Percentiles rank a stretch among this genome's conserved stretches.
phyloP scores from a whole-genome alignment of 2,329 filamentous ascomycete genomes.

The Colletotrichum eleusines region DNA sequence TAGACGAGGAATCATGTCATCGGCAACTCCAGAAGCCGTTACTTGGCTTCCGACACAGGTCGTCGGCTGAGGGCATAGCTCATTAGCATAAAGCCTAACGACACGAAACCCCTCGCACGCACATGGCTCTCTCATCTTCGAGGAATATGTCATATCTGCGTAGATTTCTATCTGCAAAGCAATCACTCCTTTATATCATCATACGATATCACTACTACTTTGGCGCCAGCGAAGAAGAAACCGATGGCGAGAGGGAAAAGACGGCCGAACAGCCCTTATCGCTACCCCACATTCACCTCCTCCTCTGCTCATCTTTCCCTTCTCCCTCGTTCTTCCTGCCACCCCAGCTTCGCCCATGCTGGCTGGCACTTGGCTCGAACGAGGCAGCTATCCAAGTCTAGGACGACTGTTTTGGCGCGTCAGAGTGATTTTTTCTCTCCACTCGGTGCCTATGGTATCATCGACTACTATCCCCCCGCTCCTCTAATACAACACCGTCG shows the following conservation, averaged over 20 bases:
- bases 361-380: slow-evolving; percentile 20
- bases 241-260: neutral
- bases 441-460: slow-evolving; percentile 39
- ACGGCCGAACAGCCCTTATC: slow-evolving; percentile 6
- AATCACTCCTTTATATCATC: slow-evolving; percentile 34
- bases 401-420: slow-evolving; percentile 4
- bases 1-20: neutral
- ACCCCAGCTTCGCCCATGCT: neutral
- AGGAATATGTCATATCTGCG: slow-evolving; percentile 7
- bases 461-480: slow-evolving; percentile 11
- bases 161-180: slow-evolving; percentile 36
- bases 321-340: neutral
- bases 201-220: slow-evolving; percentile 19
- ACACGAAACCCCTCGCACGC: neutral
- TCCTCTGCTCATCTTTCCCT: neutral
- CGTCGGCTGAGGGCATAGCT: neutral
- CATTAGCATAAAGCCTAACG: neutral
- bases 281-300: neutral
- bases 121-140: neutral
- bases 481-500: slow-evolving; percentile 11
- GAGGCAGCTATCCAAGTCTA: slow-evolving; percentile 25
- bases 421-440: neutral
- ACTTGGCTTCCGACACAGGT: neutral
- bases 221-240: slow-evolving; percentile 7
- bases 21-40: neutral